phyloP scores from a whole-genome alignment of 352 stramenopile species.

The Phytophthora rubi region DNA sequence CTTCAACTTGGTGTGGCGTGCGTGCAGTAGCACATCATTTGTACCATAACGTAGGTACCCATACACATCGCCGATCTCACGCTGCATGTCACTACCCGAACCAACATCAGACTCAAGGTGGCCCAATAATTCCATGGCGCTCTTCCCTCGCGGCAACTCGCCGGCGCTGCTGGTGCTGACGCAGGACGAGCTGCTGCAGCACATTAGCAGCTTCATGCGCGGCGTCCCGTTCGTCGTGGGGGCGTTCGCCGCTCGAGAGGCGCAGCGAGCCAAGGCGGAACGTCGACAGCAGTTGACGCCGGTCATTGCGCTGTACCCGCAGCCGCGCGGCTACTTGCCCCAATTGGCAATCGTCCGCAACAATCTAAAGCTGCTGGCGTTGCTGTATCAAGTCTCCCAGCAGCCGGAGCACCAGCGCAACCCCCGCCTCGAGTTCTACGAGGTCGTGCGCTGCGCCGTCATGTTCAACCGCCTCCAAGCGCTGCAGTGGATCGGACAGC shows the following conservation, averaged over 20 bases:
- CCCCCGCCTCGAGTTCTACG: conserved; percentile 37
- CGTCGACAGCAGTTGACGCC: background rate
- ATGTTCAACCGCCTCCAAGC: conserved; percentile 32
- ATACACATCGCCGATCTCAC: background rate
- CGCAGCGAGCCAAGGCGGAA: conserved; percentile 1
- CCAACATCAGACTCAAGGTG: background rate
- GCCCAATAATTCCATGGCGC: conserved; percentile 7
- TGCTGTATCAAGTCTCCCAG: conserved; percentile 18
- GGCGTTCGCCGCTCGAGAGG: conserved; percentile 25
- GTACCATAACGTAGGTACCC: background rate
- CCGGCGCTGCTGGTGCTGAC: conserved; percentile 36
- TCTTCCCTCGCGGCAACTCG: conserved; percentile 14
- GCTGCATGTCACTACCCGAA: background rate
- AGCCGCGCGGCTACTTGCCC: conserved; percentile 36
- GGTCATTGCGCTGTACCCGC: conserved; percentile 29
- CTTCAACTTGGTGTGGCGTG: background rate
- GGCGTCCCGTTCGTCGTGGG: conserved; percentile 39
- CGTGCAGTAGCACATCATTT: background rate
- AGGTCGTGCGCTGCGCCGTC: conserved; percentile 42
- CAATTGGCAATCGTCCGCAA: conserved; percentile 38
- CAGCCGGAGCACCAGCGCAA: conserved; percentile 23
- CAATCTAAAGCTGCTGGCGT: conserved; percentile 31
- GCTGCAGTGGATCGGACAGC: conserved; percentile 30
- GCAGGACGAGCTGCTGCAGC: conserved; percentile 26
- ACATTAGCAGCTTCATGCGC: conserved; percentile 37